A percentile compares a stretch with the other conserved stretches of the same genome.
Evolutionary conservation across 225 moss, liverwort and hornwort species (phyloP).

Genomic region (Sphagnum tenellum): DNA sequence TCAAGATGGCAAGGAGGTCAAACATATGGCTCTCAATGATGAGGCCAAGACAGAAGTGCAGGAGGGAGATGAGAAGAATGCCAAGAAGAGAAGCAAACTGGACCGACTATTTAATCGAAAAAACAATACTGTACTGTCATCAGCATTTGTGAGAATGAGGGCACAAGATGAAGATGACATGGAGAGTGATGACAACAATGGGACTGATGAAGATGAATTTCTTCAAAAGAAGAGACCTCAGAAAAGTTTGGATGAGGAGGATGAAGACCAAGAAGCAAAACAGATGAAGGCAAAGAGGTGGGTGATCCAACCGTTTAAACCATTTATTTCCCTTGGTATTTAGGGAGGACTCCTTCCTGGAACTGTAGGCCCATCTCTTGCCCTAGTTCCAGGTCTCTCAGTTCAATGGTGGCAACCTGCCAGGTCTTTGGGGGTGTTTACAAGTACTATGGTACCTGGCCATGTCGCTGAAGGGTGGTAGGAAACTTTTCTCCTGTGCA

Average conservation of each 20-base stretch:
- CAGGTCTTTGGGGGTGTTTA: no score
- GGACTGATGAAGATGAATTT: conserved; percentile 37
- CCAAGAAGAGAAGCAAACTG: conserved; percentile 67
- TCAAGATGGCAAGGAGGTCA: conserved; percentile 8
- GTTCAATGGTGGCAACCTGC: no score
- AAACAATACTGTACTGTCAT: conserved; percentile 69
- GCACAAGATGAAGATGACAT: conserved; percentile 26
- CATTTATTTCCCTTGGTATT: no score
- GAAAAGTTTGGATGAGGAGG: conserved; percentile 20
- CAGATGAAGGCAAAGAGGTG: conserved; percentile 46
- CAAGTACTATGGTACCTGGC: background rate
- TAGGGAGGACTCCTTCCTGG: no score
- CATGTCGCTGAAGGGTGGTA: background rate
- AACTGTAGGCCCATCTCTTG: no score
- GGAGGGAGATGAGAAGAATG: conserved; percentile 15
- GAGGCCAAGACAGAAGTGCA: background rate
- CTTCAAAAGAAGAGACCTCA: conserved; percentile 45
- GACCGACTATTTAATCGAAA: conserved; percentile 83
- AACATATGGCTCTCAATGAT: background rate
- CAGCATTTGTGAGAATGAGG: conserved; percentile 67
- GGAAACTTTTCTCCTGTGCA: conserved; percentile 17
- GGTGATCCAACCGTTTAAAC: background rate
- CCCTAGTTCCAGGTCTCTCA: no score
- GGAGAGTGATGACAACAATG: conserved; percentile 5
- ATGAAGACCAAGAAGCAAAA: conserved; percentile 39